Evolutionary conservation across 352 stramenopile genomes (phyloP), one percentile per base, ranked within the genome.

Genomic region (Halophytophthora polymorphica): DNA sequence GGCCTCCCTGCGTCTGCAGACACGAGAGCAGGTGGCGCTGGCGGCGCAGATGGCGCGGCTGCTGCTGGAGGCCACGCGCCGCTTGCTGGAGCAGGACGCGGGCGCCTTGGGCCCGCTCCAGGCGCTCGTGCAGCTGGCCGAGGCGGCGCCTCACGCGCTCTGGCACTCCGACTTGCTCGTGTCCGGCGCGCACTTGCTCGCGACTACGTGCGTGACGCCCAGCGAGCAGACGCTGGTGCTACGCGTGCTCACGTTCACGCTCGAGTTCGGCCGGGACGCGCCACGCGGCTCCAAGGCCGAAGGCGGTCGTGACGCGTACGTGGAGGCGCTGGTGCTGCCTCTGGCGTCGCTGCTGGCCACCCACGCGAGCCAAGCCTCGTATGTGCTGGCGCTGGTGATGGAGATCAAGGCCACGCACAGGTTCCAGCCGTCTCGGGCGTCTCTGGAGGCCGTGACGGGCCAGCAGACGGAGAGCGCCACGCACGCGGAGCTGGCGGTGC

Each of bases 241-340:
- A n/a, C 33, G 50, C 17, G 35, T 73, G 23, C 34, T 89, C 11
- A 25, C 28, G 2, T 41, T 60, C 10, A 52, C 60, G 2, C 34
- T 89, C 11, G 31, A 52, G 25, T 71, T 64, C 22, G 71, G 60
- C 31, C 43, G 35, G 7, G 29, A 39, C 17, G 23, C 52, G 3
- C 19, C 39, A 47, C 29, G 21, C 15, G 15, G 8, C 31, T n/a
- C 38, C 2, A 33, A 13, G 13, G 40, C 6, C 1, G 11, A n/a
- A 8, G 23, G 21, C 0, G 31, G 19, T 4, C 73, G 77, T 2
- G 29, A 5, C 19, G 68, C 87, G 1, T 86, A 85, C 44, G 64
- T 86, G 5, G 81, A 90, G 45, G 69, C 61, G 17, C 61, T 92
- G 0, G 22, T 89, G 36, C 34, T 88, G 6, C 76, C 81, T 15